Percentiles rank a stretch among this genome's conserved stretches.
Evolutionary conservation across 106 monocot genomes (phyloP).

Genomic region (Apostasia ramifera): DNA sequence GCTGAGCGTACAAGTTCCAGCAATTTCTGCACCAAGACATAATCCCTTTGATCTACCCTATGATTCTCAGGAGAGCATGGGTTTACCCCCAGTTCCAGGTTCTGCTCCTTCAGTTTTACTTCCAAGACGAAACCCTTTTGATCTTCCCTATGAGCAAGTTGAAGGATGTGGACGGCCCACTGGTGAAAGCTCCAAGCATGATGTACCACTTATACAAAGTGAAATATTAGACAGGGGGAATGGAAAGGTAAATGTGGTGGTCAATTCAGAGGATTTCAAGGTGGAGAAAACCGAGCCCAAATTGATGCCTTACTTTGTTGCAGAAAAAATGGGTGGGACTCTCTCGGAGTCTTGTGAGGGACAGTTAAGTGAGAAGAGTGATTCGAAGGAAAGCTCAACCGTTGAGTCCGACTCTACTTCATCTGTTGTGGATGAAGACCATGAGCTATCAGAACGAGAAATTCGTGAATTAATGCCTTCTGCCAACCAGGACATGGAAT

Average conservation of each 20-base stretch:
- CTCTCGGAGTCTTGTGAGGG: constrained; percentile 7
- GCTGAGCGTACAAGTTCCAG: constrained; percentile 44
- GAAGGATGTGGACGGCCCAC: constrained; percentile 8
- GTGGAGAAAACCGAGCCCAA: constrained; percentile 14
- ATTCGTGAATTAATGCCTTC: constrained; percentile 1
- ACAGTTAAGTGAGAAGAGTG: constrained; percentile 33
- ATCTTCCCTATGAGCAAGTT: constrained; percentile 30
- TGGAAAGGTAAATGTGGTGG: constrained; percentile 37
- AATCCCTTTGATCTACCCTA: constrained; percentile 74
- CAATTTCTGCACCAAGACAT: constrained; percentile 40
- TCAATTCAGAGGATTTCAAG: constrained; percentile 28
- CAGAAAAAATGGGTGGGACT: constrained; percentile 30
- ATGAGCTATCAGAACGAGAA: constrained; percentile 19
- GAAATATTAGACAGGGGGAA: constrained; percentile 31
- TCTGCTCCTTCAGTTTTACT: constrained; percentile 64
- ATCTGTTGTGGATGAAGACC: constrained; percentile 20
- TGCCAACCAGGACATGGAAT: constrained; percentile 5
- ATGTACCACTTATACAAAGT: constrained; percentile 19
- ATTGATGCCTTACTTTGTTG: constrained; percentile 38
- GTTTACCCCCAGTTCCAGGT: constrained; percentile 56
- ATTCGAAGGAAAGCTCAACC: constrained; percentile 23
- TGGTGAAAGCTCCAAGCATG: constrained; percentile 5
- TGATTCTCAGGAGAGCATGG: constrained; percentile 40
- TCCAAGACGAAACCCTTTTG: constrained; percentile 54
- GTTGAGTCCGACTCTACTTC: constrained; percentile 26